Evolutionary conservation across 2,329 filamentous ascomycete species (phyloP).

Genomic region (Dothideomycetes sp.): DNA sequence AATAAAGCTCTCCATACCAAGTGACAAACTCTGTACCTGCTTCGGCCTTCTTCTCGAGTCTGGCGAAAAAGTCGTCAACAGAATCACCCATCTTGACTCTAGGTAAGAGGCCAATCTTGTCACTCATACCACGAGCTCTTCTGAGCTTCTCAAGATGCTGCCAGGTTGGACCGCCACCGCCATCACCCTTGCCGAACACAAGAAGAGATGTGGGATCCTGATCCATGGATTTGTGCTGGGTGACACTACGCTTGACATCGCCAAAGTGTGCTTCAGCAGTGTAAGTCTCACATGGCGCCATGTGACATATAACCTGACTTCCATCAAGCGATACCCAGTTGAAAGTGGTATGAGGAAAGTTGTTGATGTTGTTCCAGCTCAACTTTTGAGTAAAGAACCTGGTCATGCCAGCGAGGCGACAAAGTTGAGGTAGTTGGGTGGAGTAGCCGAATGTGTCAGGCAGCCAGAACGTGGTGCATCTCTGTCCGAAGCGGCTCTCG

Average conservation of each 20-base stretch:
- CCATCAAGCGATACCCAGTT: constrained; percentile 96
- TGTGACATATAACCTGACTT: constrained; percentile 93
- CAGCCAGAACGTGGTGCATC: constrained; percentile 90
- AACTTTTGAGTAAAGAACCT: constrained; percentile 97
- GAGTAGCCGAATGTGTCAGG: constrained; percentile 98
- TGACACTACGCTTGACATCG: constrained; percentile 79
- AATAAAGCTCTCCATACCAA: constrained; percentile 97
- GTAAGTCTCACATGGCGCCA: constrained; percentile 93
- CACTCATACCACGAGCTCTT: constrained; percentile 81
- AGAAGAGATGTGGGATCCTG: constrained; percentile 83
- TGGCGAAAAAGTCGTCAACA: constrained; percentile 89
- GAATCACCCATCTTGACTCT: constrained; percentile 80
- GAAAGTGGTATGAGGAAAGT: constrained; percentile 96
- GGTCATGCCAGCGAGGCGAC: constrained; percentile 87
- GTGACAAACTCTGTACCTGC: constrained; percentile 65
- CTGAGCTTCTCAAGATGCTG: constrained; percentile 91
- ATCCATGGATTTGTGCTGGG: constrained; percentile 91
- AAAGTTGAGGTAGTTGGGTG: constrained; percentile 85
- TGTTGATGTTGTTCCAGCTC: constrained; percentile 99
- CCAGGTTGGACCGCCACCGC: constrained; percentile 88
- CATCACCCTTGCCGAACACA: constrained; percentile 93
- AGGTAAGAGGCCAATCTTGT: constrained; percentile 72
- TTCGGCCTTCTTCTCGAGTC: constrained; percentile 61
- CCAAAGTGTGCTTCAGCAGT: constrained; percentile 91
- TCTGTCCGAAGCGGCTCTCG: constrained; percentile 79